phyloP scores from a whole-genome alignment of 1,139 yeast species.

The Debaryomyces sp. region DNA sequence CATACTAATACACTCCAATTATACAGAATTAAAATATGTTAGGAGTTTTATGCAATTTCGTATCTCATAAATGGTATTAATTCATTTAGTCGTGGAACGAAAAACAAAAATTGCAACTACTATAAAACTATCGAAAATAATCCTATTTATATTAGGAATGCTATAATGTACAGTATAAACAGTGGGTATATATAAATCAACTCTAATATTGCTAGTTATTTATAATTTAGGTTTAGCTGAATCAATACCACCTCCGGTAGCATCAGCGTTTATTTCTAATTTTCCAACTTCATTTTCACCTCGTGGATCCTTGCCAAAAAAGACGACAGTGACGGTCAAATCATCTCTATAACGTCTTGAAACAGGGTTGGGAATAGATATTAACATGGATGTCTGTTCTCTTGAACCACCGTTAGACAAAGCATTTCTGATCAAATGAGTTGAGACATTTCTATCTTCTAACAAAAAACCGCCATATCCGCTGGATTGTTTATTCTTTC shows the following conservation, averaged over 20 bases:
- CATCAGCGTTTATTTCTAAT: slow-evolving; percentile 55
- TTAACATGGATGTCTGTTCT: slow-evolving; percentile 85
- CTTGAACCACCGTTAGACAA: slow-evolving; percentile 84
- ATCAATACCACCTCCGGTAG: slow-evolving; percentile 59
- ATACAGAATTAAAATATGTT: neutral
- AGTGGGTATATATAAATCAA: slow-evolving; percentile 6
- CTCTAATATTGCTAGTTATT: slow-evolving; percentile 4
- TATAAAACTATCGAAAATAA: neutral
- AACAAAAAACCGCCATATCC: slow-evolving; percentile 47
- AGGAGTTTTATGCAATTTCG: neutral
- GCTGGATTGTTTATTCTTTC: slow-evolving; percentile 43
- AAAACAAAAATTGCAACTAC: neutral
- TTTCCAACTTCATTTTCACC: slow-evolving; percentile 49
- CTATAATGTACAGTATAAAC: slow-evolving; percentile 7
- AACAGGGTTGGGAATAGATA: slow-evolving; percentile 91
- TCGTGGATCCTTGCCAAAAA: slow-evolving; percentile 66
- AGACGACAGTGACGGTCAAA: slow-evolving; percentile 91
- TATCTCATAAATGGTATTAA: neutral
- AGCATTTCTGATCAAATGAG: slow-evolving; percentile 93
- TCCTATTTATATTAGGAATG: neutral
- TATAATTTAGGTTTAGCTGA: slow-evolving; percentile 54
- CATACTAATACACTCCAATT: neutral
- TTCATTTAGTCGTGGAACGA: neutral
- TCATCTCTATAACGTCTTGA: slow-evolving; percentile 95
- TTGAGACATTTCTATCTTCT: slow-evolving; percentile 87